Evolutionary conservation across 306 rosid genomes (phyloP).

Genomic region (Carpinus viminea): DNA sequence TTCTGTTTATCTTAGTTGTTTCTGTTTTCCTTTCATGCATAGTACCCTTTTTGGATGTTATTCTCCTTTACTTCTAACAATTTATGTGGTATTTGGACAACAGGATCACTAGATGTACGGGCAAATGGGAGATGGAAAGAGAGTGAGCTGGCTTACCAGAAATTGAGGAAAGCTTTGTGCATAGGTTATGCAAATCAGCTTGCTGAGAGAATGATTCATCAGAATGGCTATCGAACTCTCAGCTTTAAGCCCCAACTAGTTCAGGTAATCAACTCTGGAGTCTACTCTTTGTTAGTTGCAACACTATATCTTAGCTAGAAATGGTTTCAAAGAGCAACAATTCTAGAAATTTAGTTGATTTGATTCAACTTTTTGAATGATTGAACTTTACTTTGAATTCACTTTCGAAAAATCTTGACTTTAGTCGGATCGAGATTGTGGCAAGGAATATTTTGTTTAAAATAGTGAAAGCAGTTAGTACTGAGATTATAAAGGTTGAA

Average conservation of each 20-base stretch:
- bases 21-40: background rate
- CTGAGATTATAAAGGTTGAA: constrained; percentile 27
- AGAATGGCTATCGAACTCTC: constrained; percentile 92
- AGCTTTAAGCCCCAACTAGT: constrained; percentile 88
- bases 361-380: too few species aligned
- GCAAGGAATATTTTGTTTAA: background rate
- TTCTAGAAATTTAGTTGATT: constrained; percentile 9
- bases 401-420: background rate
- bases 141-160: constrained; percentile 48
- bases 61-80: background rate
- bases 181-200: constrained; percentile 93
- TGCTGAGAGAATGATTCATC: constrained; percentile 94
- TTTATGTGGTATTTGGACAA: constrained; percentile 15
- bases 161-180: constrained; percentile 87
- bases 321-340: constrained; percentile 15
- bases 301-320: constrained; percentile 9
- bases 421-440: background rate
- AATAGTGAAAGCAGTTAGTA: constrained; percentile 12
- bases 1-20: constrained; percentile 9
- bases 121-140: constrained; percentile 50
- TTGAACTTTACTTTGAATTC: constrained; percentile 22
- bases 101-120: constrained; percentile 68
- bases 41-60: background rate
- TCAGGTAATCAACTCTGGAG: constrained; percentile 56
- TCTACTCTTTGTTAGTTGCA: constrained; percentile 15